Evolutionary conservation across 208 protist species (phyloP), one percentile per base, ranked within the genome.

Genomic region (Trypanosoma theileri): DNA sequence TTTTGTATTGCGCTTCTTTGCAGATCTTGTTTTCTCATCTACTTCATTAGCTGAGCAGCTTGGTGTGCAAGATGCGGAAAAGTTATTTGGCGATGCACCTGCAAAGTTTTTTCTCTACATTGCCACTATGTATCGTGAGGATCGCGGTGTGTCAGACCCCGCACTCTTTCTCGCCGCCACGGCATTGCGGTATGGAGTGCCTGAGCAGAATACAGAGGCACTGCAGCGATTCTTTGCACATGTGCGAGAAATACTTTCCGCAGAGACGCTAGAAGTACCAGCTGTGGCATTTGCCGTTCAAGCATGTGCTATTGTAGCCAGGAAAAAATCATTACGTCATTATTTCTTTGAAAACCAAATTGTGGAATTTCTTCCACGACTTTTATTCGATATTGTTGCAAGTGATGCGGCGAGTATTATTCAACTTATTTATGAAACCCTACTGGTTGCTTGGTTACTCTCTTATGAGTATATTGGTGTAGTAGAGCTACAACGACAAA

Each of bases 381-480:
- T 94, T 26, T 82, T 96, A 16, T 94, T 83, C 50, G 82, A 94
- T 63, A 89, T 89, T 57, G 85, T 91, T 0, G 84, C 84, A 17
- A 88, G 55, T 50, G 86, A 96, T 76, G 78, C 86, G 14, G 86
- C 87, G 3, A 87, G 82, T 51, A 87, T 93, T 60, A 81, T 92
- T 35, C 91, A 96, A 74, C 66, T 86, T 68, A 88, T 92, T 59
- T 96, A 96, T 70, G 84, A 92, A 55, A 85, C 84, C 0, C 79
- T 96, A 13, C 66, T 90, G n/a, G 41, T 93, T 40, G 63, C 77
- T 22, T 95, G 91, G 89, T 68, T 96, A 21, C 75, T 93, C 12
- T 93, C 88, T 12, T 96, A 90, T 51, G 91, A 96, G 70, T 91
- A 90, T 77, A 69, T 84, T 41, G 85, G 89, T 57, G 83, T 93